Evolutionary conservation across 129 eudicot species (phyloP), one percentile per base, ranked within the genome.

Genomic region (Chrysanthemum lavandulifolium): DNA sequence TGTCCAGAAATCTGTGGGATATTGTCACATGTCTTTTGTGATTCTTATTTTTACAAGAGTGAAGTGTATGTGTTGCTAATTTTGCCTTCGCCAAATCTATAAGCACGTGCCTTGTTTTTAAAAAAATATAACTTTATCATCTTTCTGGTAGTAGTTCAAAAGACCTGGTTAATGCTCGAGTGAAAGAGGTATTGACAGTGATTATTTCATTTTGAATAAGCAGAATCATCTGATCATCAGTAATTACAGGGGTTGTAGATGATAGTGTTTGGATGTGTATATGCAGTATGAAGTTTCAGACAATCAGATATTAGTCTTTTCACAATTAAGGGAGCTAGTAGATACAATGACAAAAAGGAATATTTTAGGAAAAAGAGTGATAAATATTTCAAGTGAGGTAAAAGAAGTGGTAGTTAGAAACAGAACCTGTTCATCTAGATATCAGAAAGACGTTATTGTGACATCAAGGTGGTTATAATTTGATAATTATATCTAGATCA

Each of bases 51-150:
- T 48, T 61, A 47, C n/a, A 6, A 33, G 16, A 61, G 13, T 68
- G 51, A 60, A 59, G 60, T 72, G 47, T 63, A 61, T 61, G 31
- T 23, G 59, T 73, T 63, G 25, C 27, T 61, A 61, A 48, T 27
- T 10, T 61, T 61, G 69, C 45, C 59, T 48, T 48, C 14, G 18
- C 6, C 58, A 61, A 48, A 45, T 72, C 48, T 60, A 13, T 9
- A 60, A 47, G 68, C 25, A 57, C 1, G 2, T 9, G 2, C 36
- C 36, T 31, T 16, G 10, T 45, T 71, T 40, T 45, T 25, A 40
- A 40, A n/a, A 69, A 31, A 31, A 10, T 58, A 1, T 47, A 23
- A 18, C 9, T 5, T 5, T 36, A 12, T 40, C 47, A 40, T 48
- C 59, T 61, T 58, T 40, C 47, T 36, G 43, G 43, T 36, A 36